phyloP scores from a whole-genome alignment of 768 basidiomycete genomes.

The Lentinula raphanica region DNA sequence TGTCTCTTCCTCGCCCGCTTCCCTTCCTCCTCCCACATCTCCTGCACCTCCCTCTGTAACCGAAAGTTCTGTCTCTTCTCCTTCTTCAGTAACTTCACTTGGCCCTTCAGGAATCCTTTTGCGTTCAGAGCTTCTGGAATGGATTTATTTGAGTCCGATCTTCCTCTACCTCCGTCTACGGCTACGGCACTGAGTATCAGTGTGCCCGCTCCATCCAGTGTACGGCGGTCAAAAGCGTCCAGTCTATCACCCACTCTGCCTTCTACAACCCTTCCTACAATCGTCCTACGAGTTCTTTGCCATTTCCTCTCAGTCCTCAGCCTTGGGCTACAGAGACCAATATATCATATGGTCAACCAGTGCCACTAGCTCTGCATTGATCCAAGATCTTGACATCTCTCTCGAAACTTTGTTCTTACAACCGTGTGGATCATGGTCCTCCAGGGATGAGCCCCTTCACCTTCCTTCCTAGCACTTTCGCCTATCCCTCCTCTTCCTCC shows the following conservation, averaged over 20 bases:
- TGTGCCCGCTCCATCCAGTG: slow-evolving; percentile 28
- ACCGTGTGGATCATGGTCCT: slow-evolving; percentile 51
- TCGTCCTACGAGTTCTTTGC: slow-evolving; percentile 32
- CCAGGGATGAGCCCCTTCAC: slow-evolving; percentile 24
- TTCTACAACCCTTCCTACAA: slow-evolving; percentile 26
- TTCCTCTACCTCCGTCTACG: slow-evolving; percentile 20
- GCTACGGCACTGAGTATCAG: slow-evolving; percentile 12
- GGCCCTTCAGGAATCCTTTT: slow-evolving; percentile 31
- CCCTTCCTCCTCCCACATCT: slow-evolving; percentile 13
- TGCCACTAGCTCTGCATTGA: slow-evolving; percentile 43
- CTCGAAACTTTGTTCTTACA: slow-evolving; percentile 73
- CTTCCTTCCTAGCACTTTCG: slow-evolving; percentile 26
- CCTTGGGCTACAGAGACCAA: slow-evolving; percentile 63
- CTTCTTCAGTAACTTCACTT: slow-evolving; percentile 23
- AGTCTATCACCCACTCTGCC: slow-evolving; percentile 40
- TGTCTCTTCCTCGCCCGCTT: slow-evolving; percentile 9
- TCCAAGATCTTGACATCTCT: slow-evolving; percentile 58
- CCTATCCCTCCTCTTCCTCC: slow-evolving; percentile 29
- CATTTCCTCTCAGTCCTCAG: slow-evolving; percentile 12
- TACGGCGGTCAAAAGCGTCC: slow-evolving; percentile 25
- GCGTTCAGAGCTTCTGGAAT: slow-evolving; percentile 20
- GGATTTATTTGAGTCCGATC: slow-evolving; percentile 17
- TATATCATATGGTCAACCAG: slow-evolving; percentile 70
- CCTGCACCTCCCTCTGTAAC: slow-evolving; percentile 12
- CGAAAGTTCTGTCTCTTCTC: slow-evolving; percentile 9